A percentile compares a stretch with the other conserved stretches of the same genome.
Evolutionary conservation across 2,329 filamentous ascomycete genomes (phyloP).

Genomic region (Aureobasidium sp.): DNA sequence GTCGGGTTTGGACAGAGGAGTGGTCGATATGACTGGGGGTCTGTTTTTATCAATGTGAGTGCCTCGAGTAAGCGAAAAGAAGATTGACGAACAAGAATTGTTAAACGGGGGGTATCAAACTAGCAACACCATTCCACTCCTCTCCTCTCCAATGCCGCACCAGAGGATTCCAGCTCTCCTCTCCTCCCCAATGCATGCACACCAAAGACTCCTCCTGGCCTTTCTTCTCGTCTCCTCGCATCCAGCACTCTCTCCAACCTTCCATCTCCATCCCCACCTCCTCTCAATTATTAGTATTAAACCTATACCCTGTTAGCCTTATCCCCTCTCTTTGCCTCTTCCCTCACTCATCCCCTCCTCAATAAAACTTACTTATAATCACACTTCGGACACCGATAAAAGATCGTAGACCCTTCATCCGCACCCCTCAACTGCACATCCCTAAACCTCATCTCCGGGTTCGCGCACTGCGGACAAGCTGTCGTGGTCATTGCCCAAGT

Average conservation of each 20-base stretch:
- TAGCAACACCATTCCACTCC: background rate
- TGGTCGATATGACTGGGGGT: no score
- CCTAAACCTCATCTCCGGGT: conserved; percentile 74
- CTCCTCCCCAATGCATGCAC: no score
- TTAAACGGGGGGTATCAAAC: conserved; percentile 5
- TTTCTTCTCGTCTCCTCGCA: no score
- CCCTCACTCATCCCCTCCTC: background rate
- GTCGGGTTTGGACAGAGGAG: no score
- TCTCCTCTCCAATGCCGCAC: no score
- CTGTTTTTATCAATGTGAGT: no score
- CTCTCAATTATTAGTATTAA: conserved; percentile 4
- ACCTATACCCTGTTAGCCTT: background rate
- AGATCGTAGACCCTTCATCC: conserved; percentile 89
- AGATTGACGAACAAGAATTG: background rate
- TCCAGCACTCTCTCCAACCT: background rate
- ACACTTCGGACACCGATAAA: conserved; percentile 74
- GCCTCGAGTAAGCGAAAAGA: no score
- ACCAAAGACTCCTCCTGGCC: background rate
- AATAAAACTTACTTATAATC: conserved; percentile 54
- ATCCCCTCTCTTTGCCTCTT: background rate
- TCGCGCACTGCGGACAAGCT: conserved; percentile 72
- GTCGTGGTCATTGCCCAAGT: conserved; percentile 61
- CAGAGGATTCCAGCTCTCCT: no score
- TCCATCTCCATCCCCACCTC: background rate
- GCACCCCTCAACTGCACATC: conserved; percentile 81